phyloP scores from a whole-genome alignment of 768 basidiomycete species.

The Rhizopogon salebrosus region DNA sequence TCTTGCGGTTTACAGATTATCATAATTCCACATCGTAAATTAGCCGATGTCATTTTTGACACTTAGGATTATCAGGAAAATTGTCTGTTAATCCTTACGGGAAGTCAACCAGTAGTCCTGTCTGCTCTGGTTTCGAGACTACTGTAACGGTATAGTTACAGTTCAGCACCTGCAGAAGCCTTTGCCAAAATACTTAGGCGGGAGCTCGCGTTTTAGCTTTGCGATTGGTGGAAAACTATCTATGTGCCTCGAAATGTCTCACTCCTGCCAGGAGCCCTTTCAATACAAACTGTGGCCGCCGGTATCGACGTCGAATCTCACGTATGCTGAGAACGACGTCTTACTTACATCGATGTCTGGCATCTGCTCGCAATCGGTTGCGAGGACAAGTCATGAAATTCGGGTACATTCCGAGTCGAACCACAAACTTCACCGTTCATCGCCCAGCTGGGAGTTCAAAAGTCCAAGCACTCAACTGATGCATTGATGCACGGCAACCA shows the following conservation, averaged over 20 bases:
- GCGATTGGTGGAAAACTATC: background rate
- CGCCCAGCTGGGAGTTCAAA: background rate
- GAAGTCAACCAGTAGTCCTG: too few relatives aligned
- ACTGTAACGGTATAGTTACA: background rate
- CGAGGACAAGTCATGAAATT: background rate
- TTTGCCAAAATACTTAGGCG: background rate
- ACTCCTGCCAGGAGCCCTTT: background rate
- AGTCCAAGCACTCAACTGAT: background rate
- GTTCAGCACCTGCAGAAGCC: background rate
- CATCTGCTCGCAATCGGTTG: background rate
- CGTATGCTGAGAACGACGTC: background rate
- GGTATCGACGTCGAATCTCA: background rate
- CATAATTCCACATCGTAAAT: too few relatives aligned
- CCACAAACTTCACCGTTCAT: background rate
- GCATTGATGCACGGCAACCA: too few relatives aligned
- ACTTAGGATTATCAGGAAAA: too few relatives aligned
- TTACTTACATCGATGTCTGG: background rate
- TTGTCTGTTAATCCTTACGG: too few relatives aligned
- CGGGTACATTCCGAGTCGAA: background rate
- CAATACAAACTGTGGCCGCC: background rate
- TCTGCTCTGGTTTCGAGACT: background rate
- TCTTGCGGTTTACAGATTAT: too few relatives aligned
- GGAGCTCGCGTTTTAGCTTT: background rate
- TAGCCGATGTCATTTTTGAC: too few relatives aligned
- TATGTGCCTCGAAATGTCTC: background rate